Base-by-base conservation (phyloP, 2,329 filamentous ascomycete species). In the Beauveria australis region DNA sequence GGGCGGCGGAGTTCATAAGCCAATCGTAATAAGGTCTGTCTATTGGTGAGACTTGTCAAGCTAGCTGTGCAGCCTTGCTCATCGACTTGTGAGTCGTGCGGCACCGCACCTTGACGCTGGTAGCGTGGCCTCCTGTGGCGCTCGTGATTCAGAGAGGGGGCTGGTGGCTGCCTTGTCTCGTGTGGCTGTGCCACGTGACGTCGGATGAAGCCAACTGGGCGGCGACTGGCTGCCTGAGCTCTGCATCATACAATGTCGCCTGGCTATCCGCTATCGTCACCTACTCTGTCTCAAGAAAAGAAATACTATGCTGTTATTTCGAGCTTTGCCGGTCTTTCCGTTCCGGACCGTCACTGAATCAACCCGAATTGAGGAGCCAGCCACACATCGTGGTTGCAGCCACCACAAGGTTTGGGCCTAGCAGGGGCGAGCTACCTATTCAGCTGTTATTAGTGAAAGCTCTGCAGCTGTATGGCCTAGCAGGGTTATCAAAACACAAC, bases 151-250 rank as follows among this genome's bases (percentile, higher is more conserved):
- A 44, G 47, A 28, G 28, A 52, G 40, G 47, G 57, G 24, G 40
- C 26, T 37, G 49, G 57, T 41, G 37, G 28, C 19, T 47, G 37
- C 37, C 57, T 49, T 53, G 30, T 49, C 56, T 59, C 37, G 37
- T 60, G 57, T 60, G 48, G 57, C 41, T 53, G 28, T 47, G 28
- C 57, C 57, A 60, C 57, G 57, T 60, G 57, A 60, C 28, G 19
- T 49, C 41, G 28, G 16, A 53, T 53, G 57, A 28, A 60, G 49
- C 41, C 22, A 43, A 59, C 24, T 18, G 52, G 8, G 8, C 37
- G 12, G 30, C 30, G 19, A 19, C 30, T 53, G 19, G n/a, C 19
- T 40, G 33, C 30, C 33, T 53, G n/a, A 14, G 6, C 12, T 8
- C 24, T 24, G 33, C 33, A 37, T 37, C 33, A 18, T 12, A 19